Evolutionary conservation across 2,329 filamentous ascomycete species (phyloP), one percentile per base, ranked within the genome.

Genomic region (Lasiodiplodia citricola): DNA sequence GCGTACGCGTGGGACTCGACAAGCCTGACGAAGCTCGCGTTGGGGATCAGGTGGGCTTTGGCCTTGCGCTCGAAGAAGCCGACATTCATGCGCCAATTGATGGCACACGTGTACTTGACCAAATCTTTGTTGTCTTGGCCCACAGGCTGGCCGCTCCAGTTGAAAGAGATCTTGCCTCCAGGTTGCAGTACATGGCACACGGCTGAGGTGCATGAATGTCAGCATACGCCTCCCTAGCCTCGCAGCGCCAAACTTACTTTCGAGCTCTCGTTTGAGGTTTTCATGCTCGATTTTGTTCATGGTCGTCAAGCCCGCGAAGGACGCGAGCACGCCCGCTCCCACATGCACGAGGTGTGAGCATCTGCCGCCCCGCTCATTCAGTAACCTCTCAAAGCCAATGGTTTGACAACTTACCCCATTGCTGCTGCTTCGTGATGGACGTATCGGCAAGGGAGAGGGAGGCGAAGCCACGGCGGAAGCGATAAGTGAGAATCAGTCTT

Each of bases 261-360:
- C 51, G 60, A 64, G 52, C 18, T 64, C 41, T 28, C 21, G 37
- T 4, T 35, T 25, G 11, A 64, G 60, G 13, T 25, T 23, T 14
- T n/a, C 21, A 4, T 50, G 23, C 6, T 28, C 28, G 21, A 13
- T 11, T 35, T 64, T 64, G 44, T 64, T 31, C n/a, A 35, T 18
- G 47, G 47, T 38, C 21, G 60, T 37, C n/a, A 52, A 52, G 31
- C 31, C 28, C n/a, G 16, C n/a, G 18, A 52, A 64, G 25, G 60
- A 25, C 1, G n/a, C 28, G n/a, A 64, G n/a, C 28, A 64, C 31
- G 14, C 16, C 37, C n/a, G n/a, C 44, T 14, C 28, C 47, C 10
- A 47, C 44, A 13, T 64, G 28, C n/a, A 64, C 60, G 11, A 64
- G 21, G 14, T 64, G n/a, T 7, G 60, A 64, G 60, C 31, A 54